Conservation (phyloP, 1,284 basidiomycete species). For the Spongispora temasekensis region DNA sequence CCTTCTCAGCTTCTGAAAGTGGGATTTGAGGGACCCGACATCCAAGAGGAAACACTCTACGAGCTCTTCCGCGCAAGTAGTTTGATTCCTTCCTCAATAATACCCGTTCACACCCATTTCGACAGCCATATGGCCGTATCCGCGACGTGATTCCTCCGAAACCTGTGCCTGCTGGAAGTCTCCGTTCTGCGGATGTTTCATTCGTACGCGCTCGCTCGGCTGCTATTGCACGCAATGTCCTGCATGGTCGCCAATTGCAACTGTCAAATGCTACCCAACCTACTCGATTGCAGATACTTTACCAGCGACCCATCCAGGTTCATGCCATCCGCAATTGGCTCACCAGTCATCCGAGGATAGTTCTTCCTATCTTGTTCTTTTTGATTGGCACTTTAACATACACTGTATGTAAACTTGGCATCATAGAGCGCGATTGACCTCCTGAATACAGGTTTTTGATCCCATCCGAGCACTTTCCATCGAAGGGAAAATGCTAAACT, state of each 20-base stretch:
- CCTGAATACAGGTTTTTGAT: constrained; percentile 77
- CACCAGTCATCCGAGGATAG: constrained; percentile 82
- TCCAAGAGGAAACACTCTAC: constrained; percentile 78
- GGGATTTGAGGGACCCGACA: constrained; percentile 85
- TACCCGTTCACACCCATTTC: constrained; percentile 17
- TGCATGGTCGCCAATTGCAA: constrained; percentile 77
- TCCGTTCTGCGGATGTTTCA: constrained; percentile 63
- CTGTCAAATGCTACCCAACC: constrained; percentile 34
- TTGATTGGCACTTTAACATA: constrained; percentile 88
- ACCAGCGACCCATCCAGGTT: constrained; percentile 74
- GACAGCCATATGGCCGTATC: constrained; percentile 83
- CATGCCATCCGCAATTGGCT: constrained; percentile 86
- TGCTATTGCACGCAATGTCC: constrained; percentile 81
- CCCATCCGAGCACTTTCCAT: constrained; percentile 88
- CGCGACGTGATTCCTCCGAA: constrained; percentile 62
- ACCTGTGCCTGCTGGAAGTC: constrained; percentile 66
- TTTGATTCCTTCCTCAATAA: constrained; percentile 4
- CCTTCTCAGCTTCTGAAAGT: constrained; percentile 73
- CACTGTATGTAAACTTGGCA: constrained; percentile 59
- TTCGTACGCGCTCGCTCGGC: constrained; percentile 72
- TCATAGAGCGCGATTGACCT: background rate
- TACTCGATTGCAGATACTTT: constrained; percentile 68
- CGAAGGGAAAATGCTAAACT: constrained; percentile 78
- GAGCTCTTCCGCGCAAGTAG: constrained; percentile 63
- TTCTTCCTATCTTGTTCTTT: constrained; percentile 85